Conservation (phyloP, 768 basidiomycete genomes). For the Cyclocybe aegerita region DNA sequence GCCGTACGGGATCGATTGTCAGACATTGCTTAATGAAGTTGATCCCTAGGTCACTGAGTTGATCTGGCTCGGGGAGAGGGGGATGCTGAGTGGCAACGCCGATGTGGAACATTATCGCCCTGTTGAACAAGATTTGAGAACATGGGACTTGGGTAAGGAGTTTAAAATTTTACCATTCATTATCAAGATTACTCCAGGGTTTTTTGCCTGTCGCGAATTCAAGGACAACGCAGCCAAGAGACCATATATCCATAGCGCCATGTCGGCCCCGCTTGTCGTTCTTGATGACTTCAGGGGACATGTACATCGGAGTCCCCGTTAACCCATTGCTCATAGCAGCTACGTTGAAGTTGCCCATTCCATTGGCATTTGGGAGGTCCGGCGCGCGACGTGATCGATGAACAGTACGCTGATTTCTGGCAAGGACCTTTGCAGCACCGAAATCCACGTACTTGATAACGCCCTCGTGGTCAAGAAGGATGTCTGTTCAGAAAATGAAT, state of each 20-base stretch:
- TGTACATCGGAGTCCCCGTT: conserved; percentile 99
- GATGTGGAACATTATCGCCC: conserved; percentile 99
- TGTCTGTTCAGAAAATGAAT: conserved; percentile 56
- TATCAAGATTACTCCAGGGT: conserved; percentile 98
- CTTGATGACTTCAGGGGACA: conserved; percentile 98
- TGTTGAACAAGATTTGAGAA: conserved; percentile 25
- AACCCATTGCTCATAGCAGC: conserved; percentile 76
- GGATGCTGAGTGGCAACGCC: conserved; percentile 97
- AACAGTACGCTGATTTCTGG: conserved; percentile 84
- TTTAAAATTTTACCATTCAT: conserved; percentile 78
- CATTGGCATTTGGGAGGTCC: conserved; percentile 35
- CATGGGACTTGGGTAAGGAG: neutral
- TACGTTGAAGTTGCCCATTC: conserved; percentile 36
- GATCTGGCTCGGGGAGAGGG: conserved; percentile 87
- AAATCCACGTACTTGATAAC: conserved; percentile 98
- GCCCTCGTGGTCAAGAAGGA: conserved; percentile 84
- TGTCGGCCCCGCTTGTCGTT: conserved; percentile 84
- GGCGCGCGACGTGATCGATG: conserved; percentile 64
- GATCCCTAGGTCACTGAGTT: conserved; percentile 87
- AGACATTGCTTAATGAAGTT: conserved; percentile 93
- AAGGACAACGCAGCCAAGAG: conserved; percentile 94
- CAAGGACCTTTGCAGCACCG: conserved; percentile 94
- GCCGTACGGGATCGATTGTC: conserved; percentile 77
- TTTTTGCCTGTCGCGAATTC: conserved; percentile 96
- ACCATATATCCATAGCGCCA: conserved; percentile 99